Conservation (phyloP, 2,329 filamentous ascomycete species). For the Didymella keratinophila region DNA sequence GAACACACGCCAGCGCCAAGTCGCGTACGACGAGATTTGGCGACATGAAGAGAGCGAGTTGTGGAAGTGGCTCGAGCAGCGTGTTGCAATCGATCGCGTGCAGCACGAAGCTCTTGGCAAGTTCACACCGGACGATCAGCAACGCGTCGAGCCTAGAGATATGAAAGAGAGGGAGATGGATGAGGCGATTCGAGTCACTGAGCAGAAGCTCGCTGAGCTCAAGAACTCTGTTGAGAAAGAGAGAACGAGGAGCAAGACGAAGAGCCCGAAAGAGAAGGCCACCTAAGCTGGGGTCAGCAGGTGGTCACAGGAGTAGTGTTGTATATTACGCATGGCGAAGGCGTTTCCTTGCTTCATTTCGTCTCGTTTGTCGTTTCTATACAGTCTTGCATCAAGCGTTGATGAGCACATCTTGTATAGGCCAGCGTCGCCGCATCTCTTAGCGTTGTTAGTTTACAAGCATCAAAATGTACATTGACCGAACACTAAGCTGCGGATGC, state of each 20-base stretch:
- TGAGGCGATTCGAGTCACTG: constrained; percentile 83
- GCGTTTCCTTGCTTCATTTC: constrained; percentile 6
- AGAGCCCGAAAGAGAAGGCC: constrained; percentile 32
- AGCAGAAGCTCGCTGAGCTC: constrained; percentile 80
- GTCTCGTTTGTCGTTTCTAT: not conserved
- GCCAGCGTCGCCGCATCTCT: constrained; percentile 1
- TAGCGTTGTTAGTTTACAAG: constrained; percentile 7
- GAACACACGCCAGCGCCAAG: constrained; percentile 69
- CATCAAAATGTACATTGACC: constrained; percentile 1
- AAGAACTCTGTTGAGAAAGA: constrained; percentile 69
- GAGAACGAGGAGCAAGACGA: constrained; percentile 30
- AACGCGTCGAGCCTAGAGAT: constrained; percentile 57
- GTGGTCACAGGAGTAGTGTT: not conserved
- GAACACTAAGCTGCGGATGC: not conserved
- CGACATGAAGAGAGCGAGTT: constrained; percentile 83
- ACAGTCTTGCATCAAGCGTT: not conserved
- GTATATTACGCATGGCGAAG: constrained; percentile 22
- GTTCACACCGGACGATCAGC: constrained; percentile 46
- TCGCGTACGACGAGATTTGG: constrained; percentile 95
- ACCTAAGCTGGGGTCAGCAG: not conserved
- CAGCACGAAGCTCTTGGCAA: constrained; percentile 34
- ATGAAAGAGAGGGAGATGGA: constrained; percentile 78
- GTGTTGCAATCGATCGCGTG: constrained; percentile 73
- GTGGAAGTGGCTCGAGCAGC: constrained; percentile 92
- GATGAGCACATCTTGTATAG: not conserved